A percentile compares a stretch with the other conserved stretches of the same genome.
Evolutionary conservation across 768 basidiomycete genomes (phyloP).

Genomic region (Lactarius indigo): DNA sequence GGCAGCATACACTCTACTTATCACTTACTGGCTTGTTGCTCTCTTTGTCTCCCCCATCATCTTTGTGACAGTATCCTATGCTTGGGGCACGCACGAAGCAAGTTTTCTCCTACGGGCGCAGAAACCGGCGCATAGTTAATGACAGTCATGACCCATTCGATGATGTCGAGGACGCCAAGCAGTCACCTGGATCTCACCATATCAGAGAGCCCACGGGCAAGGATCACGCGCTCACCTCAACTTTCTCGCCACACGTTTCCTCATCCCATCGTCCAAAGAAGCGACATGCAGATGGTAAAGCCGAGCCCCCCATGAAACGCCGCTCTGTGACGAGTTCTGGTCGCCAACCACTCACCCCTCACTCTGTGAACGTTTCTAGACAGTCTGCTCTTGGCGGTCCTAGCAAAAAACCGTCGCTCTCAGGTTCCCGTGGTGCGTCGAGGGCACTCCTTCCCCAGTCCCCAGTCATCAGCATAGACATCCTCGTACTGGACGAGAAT

Average conservation of each 20-base stretch:
- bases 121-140: conserved; percentile 57
- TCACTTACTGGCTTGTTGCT: background rate
- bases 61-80: conserved; percentile 36
- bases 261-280: conserved; percentile 19
- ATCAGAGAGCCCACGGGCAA: background rate
- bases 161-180: conserved; percentile 9
- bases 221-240: background rate
- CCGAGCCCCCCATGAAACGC: conserved; percentile 3
- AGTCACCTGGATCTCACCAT: background rate
- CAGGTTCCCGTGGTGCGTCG: conserved; percentile 20
- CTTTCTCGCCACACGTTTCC: conserved; percentile 20
- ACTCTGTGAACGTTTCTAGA: conserved; percentile 36
- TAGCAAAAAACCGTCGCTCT: conserved; percentile 27
- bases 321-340: conserved; percentile 16
- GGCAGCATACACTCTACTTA: background rate
- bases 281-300: conserved; percentile 17
- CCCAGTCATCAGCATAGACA: conserved; percentile 60
- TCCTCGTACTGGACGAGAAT: conserved; percentile 58
- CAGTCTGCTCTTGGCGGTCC: conserved; percentile 32
- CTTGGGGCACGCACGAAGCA: conserved; percentile 61
- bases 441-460: conserved; percentile 36
- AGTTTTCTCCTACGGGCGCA: conserved; percentile 62
- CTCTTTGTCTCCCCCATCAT: background rate
- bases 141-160: conserved; percentile 29
- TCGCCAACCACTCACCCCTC: conserved; percentile 42